Conservation (phyloP, 371 early-diverging fungal genomes). For the Spiromyces aspiralis region DNA sequence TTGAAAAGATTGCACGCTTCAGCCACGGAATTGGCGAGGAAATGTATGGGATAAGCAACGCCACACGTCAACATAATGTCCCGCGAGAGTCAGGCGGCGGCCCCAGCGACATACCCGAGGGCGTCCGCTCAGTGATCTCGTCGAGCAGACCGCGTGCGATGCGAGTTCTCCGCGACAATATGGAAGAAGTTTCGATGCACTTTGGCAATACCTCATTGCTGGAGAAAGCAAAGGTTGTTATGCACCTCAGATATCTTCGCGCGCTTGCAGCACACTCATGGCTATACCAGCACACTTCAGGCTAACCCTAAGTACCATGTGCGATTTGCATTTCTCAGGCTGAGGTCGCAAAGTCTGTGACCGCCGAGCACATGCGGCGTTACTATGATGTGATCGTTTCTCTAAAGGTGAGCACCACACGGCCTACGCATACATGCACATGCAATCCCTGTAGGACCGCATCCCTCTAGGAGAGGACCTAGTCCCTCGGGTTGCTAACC, state of each 20-base stretch:
- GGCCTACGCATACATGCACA: too few species aligned
- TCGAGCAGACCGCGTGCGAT: constrained; percentile 5
- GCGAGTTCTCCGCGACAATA: constrained; percentile 11
- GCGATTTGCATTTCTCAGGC: too few species aligned
- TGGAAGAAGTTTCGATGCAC: constrained; percentile 26
- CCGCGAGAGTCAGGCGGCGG: constrained; percentile 10
- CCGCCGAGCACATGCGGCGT: constrained; percentile 23
- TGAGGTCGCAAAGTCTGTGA: constrained; percentile 22
- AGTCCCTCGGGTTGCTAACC: too few species aligned
- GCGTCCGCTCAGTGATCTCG: not conserved
- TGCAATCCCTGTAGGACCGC: too few species aligned
- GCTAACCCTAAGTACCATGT: too few species aligned
- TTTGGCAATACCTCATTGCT: constrained; percentile 22
- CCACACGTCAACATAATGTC: constrained; percentile 11
- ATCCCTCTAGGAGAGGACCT: too few species aligned
- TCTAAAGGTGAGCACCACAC: constrained; percentile 20
- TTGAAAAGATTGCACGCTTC: constrained; percentile 26
- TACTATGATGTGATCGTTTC: constrained; percentile 20
- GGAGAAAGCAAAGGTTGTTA: constrained; percentile 13
- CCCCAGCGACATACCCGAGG: not conserved
- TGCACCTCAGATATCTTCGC: not conserved
- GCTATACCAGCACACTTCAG: too few species aligned
- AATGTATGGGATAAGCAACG: constrained; percentile 20
- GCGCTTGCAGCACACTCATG: too few species aligned
- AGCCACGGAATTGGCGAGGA: constrained; percentile 29